Base-by-base conservation (phyloP, 1,284 basidiomycete species). In the Tylopilus orsonianus region DNA sequence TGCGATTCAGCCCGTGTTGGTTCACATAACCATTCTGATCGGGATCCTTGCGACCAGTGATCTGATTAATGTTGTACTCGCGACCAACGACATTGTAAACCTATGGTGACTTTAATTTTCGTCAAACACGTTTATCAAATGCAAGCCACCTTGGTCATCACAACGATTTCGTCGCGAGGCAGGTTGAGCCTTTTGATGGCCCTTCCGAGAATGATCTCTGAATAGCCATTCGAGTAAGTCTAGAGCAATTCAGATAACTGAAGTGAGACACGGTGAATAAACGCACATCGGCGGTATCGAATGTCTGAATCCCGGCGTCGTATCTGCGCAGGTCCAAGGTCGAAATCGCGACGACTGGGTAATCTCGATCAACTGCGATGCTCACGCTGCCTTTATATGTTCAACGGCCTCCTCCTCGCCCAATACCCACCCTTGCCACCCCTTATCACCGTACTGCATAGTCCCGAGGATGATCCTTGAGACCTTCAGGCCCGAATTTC, bases 61-160 rank as follows among this genome's bases (percentile, higher is more conserved):
- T 23, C 20, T 55, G 45, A 60, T 42, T 9, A 64, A 32, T 12
- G 46, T 52, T 5, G 48, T 48, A 2, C 54, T 48, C 57, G 37
- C 60, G 69, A 5, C 60, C 62, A 6, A 73, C 67, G 2, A 59
- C 59, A 23, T 54, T 59, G 52, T 56, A 71, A 13, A 75, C 46
- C 71, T 73, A 35, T 16, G 18, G 24, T 18, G 26, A 4, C 12
- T 20, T 26, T n/a, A 27, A 22, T 33, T n/a, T 14, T 34, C n/a
- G n/a, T 44, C 12, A 26, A 14, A 23, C 18, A 40, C 56, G 30
- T 30, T n/a, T n/a, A n/a, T n/a, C n/a, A n/a, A n/a, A n/a, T n/a
- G n/a, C n/a, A n/a, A n/a, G n/a, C n/a, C n/a, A 80, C 81, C 71
- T 90, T 90, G 27, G 86, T 88, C 71, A 90, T 72, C 38, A 90